phyloP scores from a whole-genome alignment of 2,329 filamentous ascomycete species.

The Pleurostoma richardsiae region DNA sequence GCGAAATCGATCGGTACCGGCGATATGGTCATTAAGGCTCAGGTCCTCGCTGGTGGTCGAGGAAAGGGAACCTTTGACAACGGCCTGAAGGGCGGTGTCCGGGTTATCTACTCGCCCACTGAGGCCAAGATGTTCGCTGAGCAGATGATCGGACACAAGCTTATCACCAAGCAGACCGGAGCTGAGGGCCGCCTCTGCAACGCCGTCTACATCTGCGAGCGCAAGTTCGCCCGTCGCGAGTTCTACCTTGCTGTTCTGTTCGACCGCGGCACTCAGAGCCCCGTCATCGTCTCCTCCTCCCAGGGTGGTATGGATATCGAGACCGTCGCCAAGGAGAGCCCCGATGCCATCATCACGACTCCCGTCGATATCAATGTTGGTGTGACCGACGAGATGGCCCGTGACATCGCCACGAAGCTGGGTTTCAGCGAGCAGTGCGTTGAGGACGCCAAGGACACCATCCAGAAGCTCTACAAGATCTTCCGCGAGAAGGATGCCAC shows the following conservation, averaged over 20 bases:
- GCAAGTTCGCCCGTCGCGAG: slow-evolving; percentile 97
- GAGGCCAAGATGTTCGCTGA: slow-evolving; percentile 95
- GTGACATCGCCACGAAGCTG: slow-evolving; percentile 82
- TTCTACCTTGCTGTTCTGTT: slow-evolving; percentile 99
- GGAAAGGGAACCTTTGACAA: slow-evolving; percentile 98
- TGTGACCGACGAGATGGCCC: slow-evolving; percentile 92
- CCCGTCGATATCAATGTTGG: slow-evolving; percentile 90
- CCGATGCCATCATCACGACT: slow-evolving; percentile 91
- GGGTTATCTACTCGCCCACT: slow-evolving; percentile 97
- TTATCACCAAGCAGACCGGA: slow-evolving; percentile 99
- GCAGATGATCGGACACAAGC: slow-evolving; percentile 99
- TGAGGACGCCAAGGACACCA: slow-evolving; percentile 89
- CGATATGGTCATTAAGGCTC: slow-evolving; percentile 99
- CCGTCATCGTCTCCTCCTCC: slow-evolving; percentile 95
- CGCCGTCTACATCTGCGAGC: slow-evolving; percentile 97
- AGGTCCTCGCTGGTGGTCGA: slow-evolving; percentile 95
- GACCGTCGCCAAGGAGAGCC: slow-evolving; percentile 95
- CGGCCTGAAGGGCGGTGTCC: slow-evolving; percentile 96
- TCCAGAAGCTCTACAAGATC: slow-evolving; percentile 98
- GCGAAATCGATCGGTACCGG: slow-evolving; percentile 88
- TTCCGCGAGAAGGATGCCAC: slow-evolving; percentile 98
- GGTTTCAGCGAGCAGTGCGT: slow-evolving; percentile 98
- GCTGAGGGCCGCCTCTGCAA: slow-evolving; percentile 90
- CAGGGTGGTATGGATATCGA: slow-evolving; percentile 99
- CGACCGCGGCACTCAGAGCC: slow-evolving; percentile 86